A percentile compares a stretch with the other conserved stretches of the same genome.
These are phyloP conservation scores for Tolypocladium tundrense DNA, from an alignment of 2,329 filamentous ascomycete genomes.

Conservation along the genomic window DNA sequence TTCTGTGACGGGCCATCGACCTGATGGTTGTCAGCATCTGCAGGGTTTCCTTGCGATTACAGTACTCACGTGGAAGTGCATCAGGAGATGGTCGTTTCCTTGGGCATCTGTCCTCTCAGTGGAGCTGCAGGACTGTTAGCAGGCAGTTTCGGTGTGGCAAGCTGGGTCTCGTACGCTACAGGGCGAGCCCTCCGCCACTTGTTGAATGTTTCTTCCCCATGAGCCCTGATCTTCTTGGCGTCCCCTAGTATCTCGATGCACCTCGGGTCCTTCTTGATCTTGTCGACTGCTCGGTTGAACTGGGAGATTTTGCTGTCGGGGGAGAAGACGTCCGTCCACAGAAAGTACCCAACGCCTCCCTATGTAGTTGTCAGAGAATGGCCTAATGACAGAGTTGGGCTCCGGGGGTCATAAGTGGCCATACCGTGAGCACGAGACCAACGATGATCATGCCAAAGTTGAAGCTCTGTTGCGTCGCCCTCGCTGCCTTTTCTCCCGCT, in stretches of 20 bases:
- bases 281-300: slow-evolving; percentile 78
- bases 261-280: slow-evolving; percentile 60
- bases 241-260: slow-evolving; percentile 70
- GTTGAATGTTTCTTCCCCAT: slow-evolving; percentile 70
- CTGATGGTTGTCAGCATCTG: slow-evolving; percentile 25
- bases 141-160: neutral
- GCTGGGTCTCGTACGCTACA: slow-evolving; percentile 36
- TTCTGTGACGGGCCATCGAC: slow-evolving; percentile 67
- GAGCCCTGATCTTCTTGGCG: slow-evolving; percentile 63
- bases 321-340: slow-evolving; percentile 76
- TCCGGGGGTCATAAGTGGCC: slow-evolving; percentile 8
- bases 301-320: slow-evolving; percentile 76
- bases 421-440: slow-evolving; percentile 67
- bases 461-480: slow-evolving; percentile 82
- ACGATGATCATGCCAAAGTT: slow-evolving; percentile 71
- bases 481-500: slow-evolving; percentile 64
- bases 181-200: slow-evolving; percentile 66
- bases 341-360: slow-evolving; percentile 67
- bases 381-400: neutral
- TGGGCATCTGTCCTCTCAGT: slow-evolving; percentile 58
- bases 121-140: slow-evolving; percentile 39
- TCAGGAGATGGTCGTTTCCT: slow-evolving; percentile 70
- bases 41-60: neutral
- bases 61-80: slow-evolving; percentile 68
- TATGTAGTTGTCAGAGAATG: slow-evolving; percentile 18